Evolutionary conservation across 345 rosid genomes (phyloP).

Genomic region (Eucalyptus caleyi): DNA sequence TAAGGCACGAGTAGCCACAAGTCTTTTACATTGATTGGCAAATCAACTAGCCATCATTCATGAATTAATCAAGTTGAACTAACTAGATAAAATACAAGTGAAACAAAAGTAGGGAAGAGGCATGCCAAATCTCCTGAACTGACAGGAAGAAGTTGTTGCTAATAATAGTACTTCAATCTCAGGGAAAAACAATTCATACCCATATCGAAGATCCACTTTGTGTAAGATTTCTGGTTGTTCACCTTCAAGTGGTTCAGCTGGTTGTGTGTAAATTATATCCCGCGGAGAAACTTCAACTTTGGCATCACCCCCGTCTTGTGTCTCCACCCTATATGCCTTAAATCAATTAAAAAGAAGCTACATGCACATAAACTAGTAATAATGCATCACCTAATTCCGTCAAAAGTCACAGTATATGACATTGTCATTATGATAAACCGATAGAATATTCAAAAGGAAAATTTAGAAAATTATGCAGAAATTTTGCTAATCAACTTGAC

Average conservation of each 20-base stretch:
- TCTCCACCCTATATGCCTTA: conserved; percentile 71
- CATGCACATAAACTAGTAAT: neutral
- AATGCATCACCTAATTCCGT: neutral
- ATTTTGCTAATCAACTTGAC: neutral
- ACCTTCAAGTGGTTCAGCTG: conserved; percentile 62
- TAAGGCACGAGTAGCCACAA: neutral
- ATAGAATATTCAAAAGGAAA: neutral
- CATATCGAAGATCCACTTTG: conserved; percentile 94
- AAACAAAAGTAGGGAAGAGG: neutral
- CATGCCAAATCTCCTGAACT: neutral
- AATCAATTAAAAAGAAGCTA: neutral
- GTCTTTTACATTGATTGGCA: neutral
- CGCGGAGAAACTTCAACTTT: conserved; percentile 92
- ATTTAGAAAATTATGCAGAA: neutral
- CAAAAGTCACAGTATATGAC: neutral
- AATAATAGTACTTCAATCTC: neutral
- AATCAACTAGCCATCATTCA: neutral
- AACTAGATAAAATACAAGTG: neutral
- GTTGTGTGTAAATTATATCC: conserved; percentile 72
- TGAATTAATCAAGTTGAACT: neutral
- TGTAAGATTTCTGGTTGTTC: conserved; percentile 73
- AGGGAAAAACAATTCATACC: conserved; percentile 31
- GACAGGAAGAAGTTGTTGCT: neutral
- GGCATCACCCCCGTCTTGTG: conserved; percentile 97
- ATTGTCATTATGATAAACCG: neutral